phyloP scores from a whole-genome alignment of 2,329 filamentous ascomycete genomes.

The Aspergillus pseudonomiae region DNA sequence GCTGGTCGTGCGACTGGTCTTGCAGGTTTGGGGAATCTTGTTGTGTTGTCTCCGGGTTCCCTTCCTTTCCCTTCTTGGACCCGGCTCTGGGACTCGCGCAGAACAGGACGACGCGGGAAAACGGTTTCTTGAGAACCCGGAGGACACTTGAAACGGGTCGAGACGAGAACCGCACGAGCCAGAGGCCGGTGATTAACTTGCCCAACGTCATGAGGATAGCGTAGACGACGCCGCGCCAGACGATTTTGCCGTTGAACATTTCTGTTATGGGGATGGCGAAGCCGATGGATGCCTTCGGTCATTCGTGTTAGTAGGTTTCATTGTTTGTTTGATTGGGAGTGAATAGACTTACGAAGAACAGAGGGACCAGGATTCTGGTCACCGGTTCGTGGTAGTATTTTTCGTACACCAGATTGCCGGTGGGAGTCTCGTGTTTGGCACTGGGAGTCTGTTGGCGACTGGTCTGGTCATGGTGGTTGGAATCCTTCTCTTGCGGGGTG shows the following conservation, averaged over 20 bases:
- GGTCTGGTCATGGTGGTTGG: background rate
- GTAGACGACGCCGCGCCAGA: slow-evolving; percentile 77
- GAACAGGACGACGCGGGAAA: slow-evolving; percentile 11
- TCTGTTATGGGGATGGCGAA: slow-evolving; percentile 75
- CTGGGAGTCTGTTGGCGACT: background rate
- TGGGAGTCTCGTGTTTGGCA: slow-evolving; percentile 13
- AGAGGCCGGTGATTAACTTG: slow-evolving; percentile 64
- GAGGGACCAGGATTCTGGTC: slow-evolving; percentile 63
- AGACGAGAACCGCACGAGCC: slow-evolving; percentile 52
- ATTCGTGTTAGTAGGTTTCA: background rate
- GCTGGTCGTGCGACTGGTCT: background rate
- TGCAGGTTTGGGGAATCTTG: background rate
- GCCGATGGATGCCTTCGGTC: slow-evolving; percentile 60
- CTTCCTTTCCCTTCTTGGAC: background rate
- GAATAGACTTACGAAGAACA: slow-evolving; percentile 66
- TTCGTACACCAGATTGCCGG: slow-evolving; percentile 43
- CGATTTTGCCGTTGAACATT: slow-evolving; percentile 65
- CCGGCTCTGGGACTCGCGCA: background rate
- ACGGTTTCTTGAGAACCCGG: slow-evolving; percentile 4
- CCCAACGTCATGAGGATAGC: slow-evolving; percentile 68
- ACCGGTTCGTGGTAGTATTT: slow-evolving; percentile 51
- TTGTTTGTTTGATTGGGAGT: no score
- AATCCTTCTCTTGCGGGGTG: background rate
- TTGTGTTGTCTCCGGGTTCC: background rate
- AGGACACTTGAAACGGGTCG: slow-evolving; percentile 14